phyloP scores from a whole-genome alignment of 257 asterid species.

The Lycium barbarum region DNA sequence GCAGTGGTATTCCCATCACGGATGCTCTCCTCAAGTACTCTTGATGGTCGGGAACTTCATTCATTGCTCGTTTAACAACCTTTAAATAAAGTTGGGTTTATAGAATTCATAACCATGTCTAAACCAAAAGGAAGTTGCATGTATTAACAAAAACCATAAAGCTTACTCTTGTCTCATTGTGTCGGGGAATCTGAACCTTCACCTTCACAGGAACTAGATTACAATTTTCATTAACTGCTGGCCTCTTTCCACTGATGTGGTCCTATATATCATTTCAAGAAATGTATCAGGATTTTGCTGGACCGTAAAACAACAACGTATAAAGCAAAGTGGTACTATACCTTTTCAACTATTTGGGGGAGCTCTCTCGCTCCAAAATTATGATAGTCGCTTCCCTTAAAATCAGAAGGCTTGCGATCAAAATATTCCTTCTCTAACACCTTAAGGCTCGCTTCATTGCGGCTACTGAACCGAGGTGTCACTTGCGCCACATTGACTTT shows the following conservation, averaged over 20 bases:
- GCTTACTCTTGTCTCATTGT: constrained; percentile 48
- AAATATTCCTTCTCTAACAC: constrained; percentile 42
- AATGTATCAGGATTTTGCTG: constrained; percentile 35
- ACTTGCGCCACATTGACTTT: constrained; percentile 39
- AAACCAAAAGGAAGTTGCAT: constrained; percentile 3
- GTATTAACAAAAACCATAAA: constrained; percentile 26
- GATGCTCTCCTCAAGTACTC: constrained; percentile 51
- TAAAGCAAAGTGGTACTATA: constrained; percentile 25
- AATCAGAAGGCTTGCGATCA: constrained; percentile 45
- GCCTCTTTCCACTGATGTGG: constrained; percentile 42
- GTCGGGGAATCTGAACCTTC: constrained; percentile 37
- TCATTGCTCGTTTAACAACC: constrained; percentile 30
- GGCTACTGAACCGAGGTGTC: constrained; percentile 39
- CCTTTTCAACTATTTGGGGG: constrained; percentile 48
- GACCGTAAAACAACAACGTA: constrained; percentile 11
- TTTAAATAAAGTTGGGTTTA: not conserved
- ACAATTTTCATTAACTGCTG: constrained; percentile 46
- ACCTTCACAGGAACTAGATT: constrained; percentile 39
- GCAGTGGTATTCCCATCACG: constrained; percentile 45
- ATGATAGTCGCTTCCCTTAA: constrained; percentile 41
- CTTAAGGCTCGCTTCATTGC: constrained; percentile 39
- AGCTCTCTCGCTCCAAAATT: constrained; percentile 42
- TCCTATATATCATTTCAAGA: constrained; percentile 47
- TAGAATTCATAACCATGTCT: not conserved
- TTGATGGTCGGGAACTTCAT: constrained; percentile 49